These are phyloP conservation scores for Fusarium subtropicale DNA, from an alignment of 2,329 filamentous ascomycete genomes.

Conservation along the genomic window DNA sequence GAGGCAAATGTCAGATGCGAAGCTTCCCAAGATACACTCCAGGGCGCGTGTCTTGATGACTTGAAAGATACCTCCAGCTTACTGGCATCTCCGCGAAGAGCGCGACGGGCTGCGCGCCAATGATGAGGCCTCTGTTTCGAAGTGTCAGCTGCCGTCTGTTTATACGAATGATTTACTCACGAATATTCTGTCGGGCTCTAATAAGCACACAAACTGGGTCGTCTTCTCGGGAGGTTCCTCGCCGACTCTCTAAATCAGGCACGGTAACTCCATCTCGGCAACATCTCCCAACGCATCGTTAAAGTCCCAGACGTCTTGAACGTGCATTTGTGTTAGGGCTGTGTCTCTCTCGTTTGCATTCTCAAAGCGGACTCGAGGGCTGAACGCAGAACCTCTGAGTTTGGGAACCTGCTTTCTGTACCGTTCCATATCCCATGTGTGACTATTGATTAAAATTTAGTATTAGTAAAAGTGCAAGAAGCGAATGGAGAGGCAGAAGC, in stretches of 20 bases:
- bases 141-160: background rate
- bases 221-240: fast-evolving
- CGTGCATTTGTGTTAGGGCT: background rate
- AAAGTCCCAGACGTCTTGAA: conserved; percentile 18
- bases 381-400: background rate
- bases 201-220: background rate
- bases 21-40: background rate
- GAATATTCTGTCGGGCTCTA: background rate
- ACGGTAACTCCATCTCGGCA: background rate
- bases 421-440: background rate
- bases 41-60: fast-evolving
- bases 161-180: background rate
- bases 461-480: background rate
- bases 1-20: background rate
- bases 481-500: fast-evolving
- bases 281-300: background rate
- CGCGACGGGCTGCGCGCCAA: conserved; percentile 3
- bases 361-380: background rate
- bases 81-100: background rate
- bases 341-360: conserved; percentile 12
- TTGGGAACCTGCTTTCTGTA: background rate
- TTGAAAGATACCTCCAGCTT: background rate
- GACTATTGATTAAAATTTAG: background rate
- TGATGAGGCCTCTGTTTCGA: background rate
- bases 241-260: conserved; percentile 11